Conservation (phyloP, 202 grass and related monocot genomes). For the Zoysia matrella region DNA sequence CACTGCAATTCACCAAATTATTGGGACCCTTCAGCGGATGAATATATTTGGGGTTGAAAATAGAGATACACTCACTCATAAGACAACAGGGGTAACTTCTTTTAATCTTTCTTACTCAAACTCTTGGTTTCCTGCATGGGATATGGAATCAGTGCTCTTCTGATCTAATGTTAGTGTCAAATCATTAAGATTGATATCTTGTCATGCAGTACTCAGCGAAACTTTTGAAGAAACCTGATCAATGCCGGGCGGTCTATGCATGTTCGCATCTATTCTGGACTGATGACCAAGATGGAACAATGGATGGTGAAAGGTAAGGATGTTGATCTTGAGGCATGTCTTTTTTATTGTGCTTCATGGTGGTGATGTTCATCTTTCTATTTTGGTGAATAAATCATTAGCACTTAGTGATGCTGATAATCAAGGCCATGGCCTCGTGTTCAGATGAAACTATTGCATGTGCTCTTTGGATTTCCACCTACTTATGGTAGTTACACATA, state of each 20-base stretch:
- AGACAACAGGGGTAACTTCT: slow-evolving; percentile 90
- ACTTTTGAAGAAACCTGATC: slow-evolving; percentile 97
- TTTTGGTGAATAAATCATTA: slow-evolving; percentile 32
- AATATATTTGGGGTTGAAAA: slow-evolving; percentile 98
- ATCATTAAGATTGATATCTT: slow-evolving; percentile 24
- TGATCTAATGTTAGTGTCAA: slow-evolving; percentile 5
- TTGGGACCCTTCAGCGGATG: slow-evolving; percentile 95
- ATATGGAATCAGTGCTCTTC: slow-evolving; percentile 2
- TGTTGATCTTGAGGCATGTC: neutral
- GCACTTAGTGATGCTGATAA: neutral
- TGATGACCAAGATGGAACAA: slow-evolving; percentile 96
- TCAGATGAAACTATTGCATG: neutral
- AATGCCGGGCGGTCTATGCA: slow-evolving; percentile 97
- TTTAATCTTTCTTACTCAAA: slow-evolving; percentile 20
- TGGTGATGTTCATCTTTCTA: neutral
- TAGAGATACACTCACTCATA: slow-evolving; percentile 96
- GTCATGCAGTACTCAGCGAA: slow-evolving; percentile 93
- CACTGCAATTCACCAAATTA: slow-evolving; percentile 98
- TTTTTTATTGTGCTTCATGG: neutral
- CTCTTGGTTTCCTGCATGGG: neutral
- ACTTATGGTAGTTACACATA: slow-evolving; percentile 2
- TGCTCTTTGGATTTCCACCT: neutral
- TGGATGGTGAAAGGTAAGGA: slow-evolving; percentile 94
- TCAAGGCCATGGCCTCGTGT: neutral
- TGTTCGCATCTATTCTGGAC: slow-evolving; percentile 99